Evolutionary conservation across 352 stramenopile genomes (phyloP).

Genomic region (Pythium folliculosum): DNA sequence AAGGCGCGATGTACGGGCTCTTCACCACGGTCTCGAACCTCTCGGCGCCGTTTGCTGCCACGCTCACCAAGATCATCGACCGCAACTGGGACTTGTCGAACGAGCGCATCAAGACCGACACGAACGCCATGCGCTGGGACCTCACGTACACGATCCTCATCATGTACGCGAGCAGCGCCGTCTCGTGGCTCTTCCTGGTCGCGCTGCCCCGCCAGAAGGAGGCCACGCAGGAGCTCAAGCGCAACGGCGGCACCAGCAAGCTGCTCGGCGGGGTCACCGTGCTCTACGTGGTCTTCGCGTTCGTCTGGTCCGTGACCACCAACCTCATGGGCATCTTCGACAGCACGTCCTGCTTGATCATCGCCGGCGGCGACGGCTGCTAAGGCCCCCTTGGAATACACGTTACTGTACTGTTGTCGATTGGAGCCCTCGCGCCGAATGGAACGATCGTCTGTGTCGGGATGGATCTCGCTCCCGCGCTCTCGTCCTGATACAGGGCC

Average conservation of each 20-base stretch:
- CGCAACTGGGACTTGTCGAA: constrained; percentile 34
- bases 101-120: constrained; percentile 36
- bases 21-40: constrained; percentile 45
- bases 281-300: constrained; percentile 30
- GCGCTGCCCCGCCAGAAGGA: constrained; percentile 40
- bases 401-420: too few species aligned
- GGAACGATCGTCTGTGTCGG: too few species aligned
- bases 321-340: constrained; percentile 46
- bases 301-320: constrained; percentile 36
- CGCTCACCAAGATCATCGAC: constrained; percentile 37
- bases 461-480: too few species aligned
- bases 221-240: constrained; percentile 36
- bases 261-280: constrained; percentile 30
- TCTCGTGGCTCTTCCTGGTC: constrained; percentile 33
- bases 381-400: constrained; percentile 9
- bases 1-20: constrained; percentile 44
- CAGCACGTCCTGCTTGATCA: constrained; percentile 36
- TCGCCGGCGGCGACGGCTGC: constrained; percentile 40
- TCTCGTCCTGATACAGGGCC: too few species aligned
- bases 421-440: too few species aligned
- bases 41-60: constrained; percentile 34
- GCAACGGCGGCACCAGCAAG: constrained; percentile 28
- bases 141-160: constrained; percentile 40
- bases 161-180: constrained; percentile 34
- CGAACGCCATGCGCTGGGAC: constrained; percentile 34